These are phyloP conservation scores for Paramecium sonneborni DNA, from an alignment of 73 alveolate species.

Conservation along the genomic window DNA sequence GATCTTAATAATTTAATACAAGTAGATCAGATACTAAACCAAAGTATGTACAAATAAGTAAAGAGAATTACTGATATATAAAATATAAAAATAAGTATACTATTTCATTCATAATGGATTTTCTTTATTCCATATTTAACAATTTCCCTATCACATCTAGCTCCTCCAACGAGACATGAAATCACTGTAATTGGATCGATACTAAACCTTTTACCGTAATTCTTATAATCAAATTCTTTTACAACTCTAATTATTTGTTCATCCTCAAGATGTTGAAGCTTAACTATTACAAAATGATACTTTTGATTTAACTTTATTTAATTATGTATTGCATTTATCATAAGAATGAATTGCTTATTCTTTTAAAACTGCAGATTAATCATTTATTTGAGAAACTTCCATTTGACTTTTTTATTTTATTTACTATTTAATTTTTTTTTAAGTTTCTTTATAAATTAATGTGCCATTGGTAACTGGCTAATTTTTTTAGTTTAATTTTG, in stretches of 20 bases:
- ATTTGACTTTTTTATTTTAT: background rate
- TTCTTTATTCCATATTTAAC: constrained; percentile 39
- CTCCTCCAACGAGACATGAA: constrained; percentile 37
- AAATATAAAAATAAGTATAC: background rate
- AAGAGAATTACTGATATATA: background rate
- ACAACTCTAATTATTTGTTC: constrained; percentile 18
- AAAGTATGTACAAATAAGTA: background rate
- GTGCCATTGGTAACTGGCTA: constrained; percentile 15
- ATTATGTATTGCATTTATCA: constrained; percentile 3
- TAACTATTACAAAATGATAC: background rate
- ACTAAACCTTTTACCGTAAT: constrained; percentile 17
- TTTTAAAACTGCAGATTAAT: background rate
- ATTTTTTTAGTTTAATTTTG: background rate
- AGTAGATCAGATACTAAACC: background rate
- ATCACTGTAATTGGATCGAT: constrained; percentile 55
- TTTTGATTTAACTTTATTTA: background rate
- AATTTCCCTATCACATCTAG: constrained; percentile 51
- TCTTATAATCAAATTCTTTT: constrained; percentile 37
- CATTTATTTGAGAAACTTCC: background rate
- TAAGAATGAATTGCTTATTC: constrained; percentile 29
- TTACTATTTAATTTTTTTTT: background rate
- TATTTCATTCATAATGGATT: background rate
- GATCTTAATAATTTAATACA: background rate
- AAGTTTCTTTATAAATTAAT: constrained; percentile 38
- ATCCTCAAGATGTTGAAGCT: background rate